phyloP scores from a whole-genome alignment of 75 land plant genomes.

The Gnetum montanum region DNA sequence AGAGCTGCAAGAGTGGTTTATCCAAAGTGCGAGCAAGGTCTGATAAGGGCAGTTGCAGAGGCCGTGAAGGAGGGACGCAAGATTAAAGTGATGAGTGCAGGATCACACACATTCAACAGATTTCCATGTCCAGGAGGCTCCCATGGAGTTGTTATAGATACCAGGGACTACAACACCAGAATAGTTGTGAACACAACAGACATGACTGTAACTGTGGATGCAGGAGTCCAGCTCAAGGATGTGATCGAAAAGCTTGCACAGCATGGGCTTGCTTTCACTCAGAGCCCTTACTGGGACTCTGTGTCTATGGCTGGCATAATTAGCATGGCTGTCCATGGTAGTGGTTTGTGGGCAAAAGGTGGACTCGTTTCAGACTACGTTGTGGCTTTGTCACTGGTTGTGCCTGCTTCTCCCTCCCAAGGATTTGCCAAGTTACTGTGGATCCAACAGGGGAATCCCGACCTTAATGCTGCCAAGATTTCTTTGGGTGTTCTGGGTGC shows the following conservation, averaged over 20 bases:
- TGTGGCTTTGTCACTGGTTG: conserved; percentile 13
- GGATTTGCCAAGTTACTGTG: conserved; percentile 9
- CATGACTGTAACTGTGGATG: conserved; percentile 15
- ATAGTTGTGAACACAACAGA: conserved; percentile 6
- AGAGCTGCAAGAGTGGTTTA: conserved; percentile 13
- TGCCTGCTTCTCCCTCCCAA: conserved; percentile 2
- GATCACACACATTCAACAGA: conserved; percentile 15
- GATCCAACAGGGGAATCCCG: conserved; percentile 1
- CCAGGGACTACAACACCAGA: conserved; percentile 9
- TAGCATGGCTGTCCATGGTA: conserved; percentile 21
- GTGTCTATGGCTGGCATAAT: conserved; percentile 16
- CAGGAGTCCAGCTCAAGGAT: conserved; percentile 16
- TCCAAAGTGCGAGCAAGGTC: conserved; percentile 20
- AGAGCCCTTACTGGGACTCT: conserved; percentile 11
- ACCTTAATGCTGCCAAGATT: conserved; percentile 9
- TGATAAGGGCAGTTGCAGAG: conserved; percentile 24
- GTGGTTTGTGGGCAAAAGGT: conserved; percentile 13
- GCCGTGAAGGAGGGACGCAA: conserved; percentile 14
- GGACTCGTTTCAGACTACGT: conserved; percentile 11
- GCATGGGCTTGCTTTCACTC: conserved; percentile 5
- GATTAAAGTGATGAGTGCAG: conserved; percentile 23
- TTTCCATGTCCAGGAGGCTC: conserved; percentile 29
- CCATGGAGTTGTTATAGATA: conserved; percentile 22
- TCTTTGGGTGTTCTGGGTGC: conserved; percentile 12
- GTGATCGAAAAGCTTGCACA: conserved; percentile 8